phyloP scores from a whole-genome alignment of 495 filamentous ascomycete genomes.

The Talaromyces liani region DNA sequence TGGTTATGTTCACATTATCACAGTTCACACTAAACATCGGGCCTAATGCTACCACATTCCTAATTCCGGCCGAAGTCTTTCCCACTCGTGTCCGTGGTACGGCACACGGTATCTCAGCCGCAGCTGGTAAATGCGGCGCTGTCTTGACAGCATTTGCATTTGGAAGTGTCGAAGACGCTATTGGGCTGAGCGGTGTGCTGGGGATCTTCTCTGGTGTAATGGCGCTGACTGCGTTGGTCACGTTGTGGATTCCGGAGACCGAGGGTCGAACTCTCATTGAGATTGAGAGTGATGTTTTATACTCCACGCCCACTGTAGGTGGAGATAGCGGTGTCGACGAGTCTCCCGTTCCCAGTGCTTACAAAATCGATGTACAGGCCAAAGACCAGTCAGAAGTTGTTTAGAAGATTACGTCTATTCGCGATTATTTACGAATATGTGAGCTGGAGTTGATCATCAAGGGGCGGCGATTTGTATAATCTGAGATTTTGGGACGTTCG shows the following conservation, averaged over 20 bases:
- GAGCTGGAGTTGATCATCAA: too few relatives aligned
- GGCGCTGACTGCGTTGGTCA: slow-evolving; percentile 18
- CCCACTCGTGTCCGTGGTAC: slow-evolving; percentile 53
- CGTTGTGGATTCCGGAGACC: slow-evolving; percentile 19
- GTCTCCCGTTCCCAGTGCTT: not conserved
- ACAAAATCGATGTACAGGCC: not conserved
- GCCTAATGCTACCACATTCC: slow-evolving; percentile 55
- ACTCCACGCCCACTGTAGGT: not conserved
- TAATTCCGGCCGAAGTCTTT: slow-evolving; percentile 54
- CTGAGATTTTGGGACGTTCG: too few relatives aligned
- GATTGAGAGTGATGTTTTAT: slow-evolving; percentile 20
- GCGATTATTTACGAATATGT: too few relatives aligned
- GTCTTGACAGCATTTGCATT: slow-evolving; percentile 33
- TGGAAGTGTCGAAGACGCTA: slow-evolving; percentile 19
- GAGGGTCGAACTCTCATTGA: slow-evolving; percentile 19
- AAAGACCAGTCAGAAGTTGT: not conserved
- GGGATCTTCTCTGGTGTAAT: slow-evolving; percentile 24
- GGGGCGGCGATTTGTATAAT: too few relatives aligned
- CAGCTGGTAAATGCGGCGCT: slow-evolving; percentile 50
- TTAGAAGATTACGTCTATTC: not conserved
- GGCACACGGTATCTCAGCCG: slow-evolving; percentile 50
- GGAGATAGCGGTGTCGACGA: not conserved
- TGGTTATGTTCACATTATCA: slow-evolving; percentile 48
- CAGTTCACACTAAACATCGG: slow-evolving; percentile 54
- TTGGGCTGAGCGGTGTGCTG: slow-evolving; percentile 18